phyloP scores from a whole-genome alignment of 2,329 filamentous ascomycete genomes.

The Beauveria bassiana region DNA sequence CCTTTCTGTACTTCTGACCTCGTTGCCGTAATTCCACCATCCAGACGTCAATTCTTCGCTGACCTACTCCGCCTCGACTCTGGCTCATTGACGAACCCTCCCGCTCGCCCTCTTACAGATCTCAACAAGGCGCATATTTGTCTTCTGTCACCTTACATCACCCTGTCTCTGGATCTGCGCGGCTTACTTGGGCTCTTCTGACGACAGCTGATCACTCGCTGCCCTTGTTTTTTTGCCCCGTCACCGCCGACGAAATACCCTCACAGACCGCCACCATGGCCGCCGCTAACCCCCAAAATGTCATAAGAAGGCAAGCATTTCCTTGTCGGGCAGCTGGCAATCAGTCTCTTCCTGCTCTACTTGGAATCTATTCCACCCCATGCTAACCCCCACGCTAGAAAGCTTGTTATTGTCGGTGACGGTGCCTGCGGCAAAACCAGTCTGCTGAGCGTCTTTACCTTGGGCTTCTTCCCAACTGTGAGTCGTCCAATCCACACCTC shows the following conservation, averaged over 20 bases:
- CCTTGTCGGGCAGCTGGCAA: background rate
- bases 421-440: conserved; percentile 98
- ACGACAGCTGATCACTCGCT: background rate
- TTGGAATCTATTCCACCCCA: background rate
- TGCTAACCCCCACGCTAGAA: conserved; percentile 45
- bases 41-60: background rate
- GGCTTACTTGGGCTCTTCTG: background rate
- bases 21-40: background rate
- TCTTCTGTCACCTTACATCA: background rate
- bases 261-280: conserved; percentile 9
- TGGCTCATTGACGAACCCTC: background rate
- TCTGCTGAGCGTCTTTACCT: conserved; percentile 92
- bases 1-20: background rate
- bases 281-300: conserved; percentile 9
- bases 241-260: background rate
- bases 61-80: background rate
- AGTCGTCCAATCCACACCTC: conserved; percentile 30
- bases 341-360: background rate
- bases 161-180: background rate
- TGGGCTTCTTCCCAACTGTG: conserved; percentile 96
- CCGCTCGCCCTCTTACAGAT: background rate
- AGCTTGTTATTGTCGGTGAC: conserved; percentile 93
- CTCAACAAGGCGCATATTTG: background rate
- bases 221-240: background rate
- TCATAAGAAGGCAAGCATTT: conserved; percentile 11